These are phyloP conservation scores for Citrus glauca DNA, from an alignment of 345 rosid genomes.

Conservation along the genomic window DNA sequence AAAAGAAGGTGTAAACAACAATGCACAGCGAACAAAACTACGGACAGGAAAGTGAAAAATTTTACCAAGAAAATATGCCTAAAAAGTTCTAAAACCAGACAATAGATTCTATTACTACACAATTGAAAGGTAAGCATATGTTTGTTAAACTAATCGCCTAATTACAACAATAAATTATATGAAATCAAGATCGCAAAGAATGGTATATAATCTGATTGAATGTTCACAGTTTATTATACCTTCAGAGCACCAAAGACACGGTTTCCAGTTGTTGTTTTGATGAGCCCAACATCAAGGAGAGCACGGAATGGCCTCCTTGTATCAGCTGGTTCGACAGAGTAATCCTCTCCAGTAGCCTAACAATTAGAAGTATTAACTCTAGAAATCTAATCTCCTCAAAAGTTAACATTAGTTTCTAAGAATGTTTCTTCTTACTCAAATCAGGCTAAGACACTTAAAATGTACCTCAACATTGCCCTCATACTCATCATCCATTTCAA, in stretches of 20 bases:
- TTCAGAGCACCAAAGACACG: slow-evolving; percentile 73
- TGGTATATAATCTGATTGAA: background rate
- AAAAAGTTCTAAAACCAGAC: background rate
- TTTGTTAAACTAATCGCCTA: background rate
- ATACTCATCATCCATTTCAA: slow-evolving; percentile 66
- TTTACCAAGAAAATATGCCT: background rate
- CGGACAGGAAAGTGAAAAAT: background rate
- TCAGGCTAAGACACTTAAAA: background rate
- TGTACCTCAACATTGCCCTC: slow-evolving; percentile 69
- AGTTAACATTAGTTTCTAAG: too few species aligned
- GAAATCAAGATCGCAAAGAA: background rate
- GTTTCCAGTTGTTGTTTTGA: slow-evolving; percentile 73
- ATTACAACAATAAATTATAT: too few species aligned
- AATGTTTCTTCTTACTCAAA: background rate
- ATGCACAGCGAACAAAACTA: too few species aligned
- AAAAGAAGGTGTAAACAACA: background rate
- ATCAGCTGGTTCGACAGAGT: slow-evolving; percentile 70
- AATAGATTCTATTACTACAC: background rate
- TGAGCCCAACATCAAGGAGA: slow-evolving; percentile 77
- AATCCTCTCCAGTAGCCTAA: slow-evolving; percentile 88
- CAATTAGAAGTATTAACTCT: background rate
- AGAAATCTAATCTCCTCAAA: background rate
- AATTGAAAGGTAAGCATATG: background rate
- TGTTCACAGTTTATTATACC: slow-evolving; percentile 27
- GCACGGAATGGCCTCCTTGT: slow-evolving; percentile 79